These are phyloP conservation scores for Thelonectria blattea DNA, from an alignment of 2,329 filamentous ascomycete species.

Conservation along the genomic window DNA sequence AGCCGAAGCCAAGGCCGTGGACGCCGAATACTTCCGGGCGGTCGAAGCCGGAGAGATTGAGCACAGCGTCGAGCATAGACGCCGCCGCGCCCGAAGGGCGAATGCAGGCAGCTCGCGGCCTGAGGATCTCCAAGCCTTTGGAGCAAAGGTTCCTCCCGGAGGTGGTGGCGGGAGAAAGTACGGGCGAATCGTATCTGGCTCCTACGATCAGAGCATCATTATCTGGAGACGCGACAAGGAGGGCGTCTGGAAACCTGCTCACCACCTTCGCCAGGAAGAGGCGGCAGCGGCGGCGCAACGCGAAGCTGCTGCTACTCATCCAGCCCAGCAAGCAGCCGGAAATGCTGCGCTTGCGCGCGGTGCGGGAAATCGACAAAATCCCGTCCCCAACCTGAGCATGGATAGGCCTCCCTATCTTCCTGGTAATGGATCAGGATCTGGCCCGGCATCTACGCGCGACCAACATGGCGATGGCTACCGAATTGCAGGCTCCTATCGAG, in stretches of 20 bases:
- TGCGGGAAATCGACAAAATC: slow-evolving; percentile 11
- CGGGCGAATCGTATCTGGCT: slow-evolving; percentile 94
- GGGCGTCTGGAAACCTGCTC: slow-evolving; percentile 81
- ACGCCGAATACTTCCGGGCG: slow-evolving; percentile 73
- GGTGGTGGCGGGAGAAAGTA: slow-evolving; percentile 89
- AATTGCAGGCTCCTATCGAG: slow-evolving; percentile 51
- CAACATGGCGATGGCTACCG: slow-evolving; percentile 37
- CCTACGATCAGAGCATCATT: slow-evolving; percentile 94
- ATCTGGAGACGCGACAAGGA: slow-evolving; percentile 90
- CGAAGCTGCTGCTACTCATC: slow-evolving; percentile 27
- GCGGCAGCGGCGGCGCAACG: slow-evolving; percentile 60
- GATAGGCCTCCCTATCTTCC: slow-evolving; percentile 19
- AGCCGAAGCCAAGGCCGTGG: slow-evolving; percentile 73
- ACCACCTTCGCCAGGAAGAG: slow-evolving; percentile 77
- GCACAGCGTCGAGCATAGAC: slow-evolving; percentile 42
- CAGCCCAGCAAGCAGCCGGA: neutral
- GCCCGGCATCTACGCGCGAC: slow-evolving; percentile 32
- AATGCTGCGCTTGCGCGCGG: slow-evolving; percentile 10
- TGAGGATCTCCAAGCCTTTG: slow-evolving; percentile 77
- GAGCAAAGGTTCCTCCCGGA: slow-evolving; percentile 87
- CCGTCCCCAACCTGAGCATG: slow-evolving; percentile 6
- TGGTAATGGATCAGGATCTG: slow-evolving; percentile 17
- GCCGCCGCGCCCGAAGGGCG: slow-evolving; percentile 49
- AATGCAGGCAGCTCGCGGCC: slow-evolving; percentile 79
- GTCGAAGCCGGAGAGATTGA: slow-evolving; percentile 57